These are phyloP conservation scores for Calonectria fujianensis DNA, from an alignment of 2,329 filamentous ascomycete species.

Conservation along the genomic window DNA sequence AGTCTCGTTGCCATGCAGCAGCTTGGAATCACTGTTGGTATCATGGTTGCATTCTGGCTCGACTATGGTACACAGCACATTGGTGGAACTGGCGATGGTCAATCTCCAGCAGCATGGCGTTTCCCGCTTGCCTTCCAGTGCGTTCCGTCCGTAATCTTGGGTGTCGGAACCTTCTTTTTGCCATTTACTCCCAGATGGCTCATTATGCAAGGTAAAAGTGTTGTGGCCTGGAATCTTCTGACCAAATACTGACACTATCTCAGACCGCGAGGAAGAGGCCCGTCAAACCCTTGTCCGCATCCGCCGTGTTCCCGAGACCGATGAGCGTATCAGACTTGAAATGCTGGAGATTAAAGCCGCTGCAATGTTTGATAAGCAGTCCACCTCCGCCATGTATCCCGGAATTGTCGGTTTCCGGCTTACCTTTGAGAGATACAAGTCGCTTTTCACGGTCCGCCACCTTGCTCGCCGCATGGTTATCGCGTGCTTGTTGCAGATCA, in stretches of 20 bases:
- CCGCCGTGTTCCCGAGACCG: slow-evolving; percentile 38
- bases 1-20: slow-evolving; percentile 40
- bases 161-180: slow-evolving; percentile 36
- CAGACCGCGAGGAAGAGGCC: slow-evolving; percentile 40
- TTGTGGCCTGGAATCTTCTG: background rate
- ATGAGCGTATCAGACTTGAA: slow-evolving; percentile 38
- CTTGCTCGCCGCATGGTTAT: slow-evolving; percentile 33
- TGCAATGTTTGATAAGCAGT: slow-evolving; percentile 38
- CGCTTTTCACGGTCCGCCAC: slow-evolving; percentile 34
- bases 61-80: slow-evolving; percentile 39
- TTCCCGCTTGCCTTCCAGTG: slow-evolving; percentile 40
- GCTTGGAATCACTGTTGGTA: slow-evolving; percentile 36
- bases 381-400: slow-evolving; percentile 39
- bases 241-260: background rate
- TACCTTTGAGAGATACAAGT: slow-evolving; percentile 37
- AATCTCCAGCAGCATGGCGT: slow-evolving; percentile 34
- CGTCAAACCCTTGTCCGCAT: slow-evolving; percentile 35
- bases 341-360: slow-evolving; percentile 42
- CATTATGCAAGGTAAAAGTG: slow-evolving; percentile 21
- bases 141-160: slow-evolving; percentile 34
- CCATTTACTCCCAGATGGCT: slow-evolving; percentile 40
- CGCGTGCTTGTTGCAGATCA: slow-evolving; percentile 33
- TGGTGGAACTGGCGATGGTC: slow-evolving; percentile 32
- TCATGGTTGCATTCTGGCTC: slow-evolving; percentile 37
- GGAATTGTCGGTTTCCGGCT: slow-evolving; percentile 7